phyloP scores from a whole-genome alignment of 1,139 yeast genomes.

The Candida sanyaensis region DNA sequence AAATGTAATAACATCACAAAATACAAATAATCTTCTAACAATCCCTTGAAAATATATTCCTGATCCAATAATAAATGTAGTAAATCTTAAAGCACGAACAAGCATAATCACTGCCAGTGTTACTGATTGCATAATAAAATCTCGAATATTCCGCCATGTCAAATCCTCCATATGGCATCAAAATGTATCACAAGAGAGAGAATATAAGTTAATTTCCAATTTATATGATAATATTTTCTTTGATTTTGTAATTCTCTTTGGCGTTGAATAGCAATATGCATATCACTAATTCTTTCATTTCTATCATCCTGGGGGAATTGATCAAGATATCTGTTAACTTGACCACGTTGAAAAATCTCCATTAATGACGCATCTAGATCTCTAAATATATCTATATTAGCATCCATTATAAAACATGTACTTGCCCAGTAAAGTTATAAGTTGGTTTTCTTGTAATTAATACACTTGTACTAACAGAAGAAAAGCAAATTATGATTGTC shows the following conservation, averaged over 20 bases:
- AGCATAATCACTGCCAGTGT: slow-evolving; percentile 9
- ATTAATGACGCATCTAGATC: slow-evolving; percentile 24
- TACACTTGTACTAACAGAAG: too few relatives aligned
- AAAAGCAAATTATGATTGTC: too few relatives aligned
- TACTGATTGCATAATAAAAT: slow-evolving; percentile 1
- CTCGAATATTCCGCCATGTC: slow-evolving; percentile 10
- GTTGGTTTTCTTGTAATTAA: too few relatives aligned
- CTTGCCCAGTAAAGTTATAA: too few relatives aligned
- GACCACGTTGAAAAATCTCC: slow-evolving; percentile 24
- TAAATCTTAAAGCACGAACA: slow-evolving; percentile 18
- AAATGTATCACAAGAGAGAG: slow-evolving; percentile 33
- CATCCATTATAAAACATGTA: slow-evolving; percentile 11
- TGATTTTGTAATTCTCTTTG: slow-evolving; percentile 1
- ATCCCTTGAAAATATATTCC: slow-evolving; percentile 20
- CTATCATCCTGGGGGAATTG: slow-evolving; percentile 19
- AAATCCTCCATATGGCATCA: slow-evolving; percentile 26
- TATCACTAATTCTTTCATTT: slow-evolving; percentile 1
- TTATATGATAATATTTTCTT: slow-evolving; percentile 7
- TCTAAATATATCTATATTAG: slow-evolving; percentile 21
- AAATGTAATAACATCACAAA: slow-evolving; percentile 33
- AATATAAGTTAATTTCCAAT: slow-evolving; percentile 21
- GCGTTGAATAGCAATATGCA: background rate
- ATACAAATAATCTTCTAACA: slow-evolving; percentile 21
- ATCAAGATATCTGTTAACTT: slow-evolving; percentile 17
- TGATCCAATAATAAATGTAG: slow-evolving; percentile 22